A percentile compares a stretch with the other conserved stretches of the same genome.
phyloP scores from a whole-genome alignment of 345 rosid species.

The Brassica carinata region DNA sequence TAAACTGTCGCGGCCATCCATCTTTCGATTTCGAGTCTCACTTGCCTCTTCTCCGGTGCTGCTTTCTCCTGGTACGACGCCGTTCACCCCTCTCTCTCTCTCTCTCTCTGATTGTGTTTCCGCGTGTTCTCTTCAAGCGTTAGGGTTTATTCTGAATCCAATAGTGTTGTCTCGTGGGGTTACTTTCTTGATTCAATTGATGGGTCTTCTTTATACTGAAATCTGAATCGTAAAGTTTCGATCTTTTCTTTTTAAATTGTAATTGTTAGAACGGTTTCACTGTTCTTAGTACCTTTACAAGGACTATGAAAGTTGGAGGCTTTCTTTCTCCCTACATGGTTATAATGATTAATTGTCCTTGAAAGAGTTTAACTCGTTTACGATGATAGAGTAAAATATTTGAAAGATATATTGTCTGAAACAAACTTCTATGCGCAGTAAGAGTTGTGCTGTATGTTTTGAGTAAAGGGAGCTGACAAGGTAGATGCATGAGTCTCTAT shows the following conservation, averaged over 20 bases:
- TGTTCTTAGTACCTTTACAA: not conserved
- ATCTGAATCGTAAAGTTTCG: not conserved
- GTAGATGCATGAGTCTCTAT: slow-evolving; percentile 59
- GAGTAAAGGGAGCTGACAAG: slow-evolving; percentile 50
- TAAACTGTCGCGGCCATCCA: slow-evolving; percentile 20
- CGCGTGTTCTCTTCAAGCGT: not conserved
- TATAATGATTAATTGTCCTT: not conserved
- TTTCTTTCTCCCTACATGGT: not conserved
- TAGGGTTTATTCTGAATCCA: slow-evolving; percentile 4
- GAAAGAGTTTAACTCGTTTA: not conserved
- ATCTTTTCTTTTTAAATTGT: not conserved
- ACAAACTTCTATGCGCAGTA: not conserved
- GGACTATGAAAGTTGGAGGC: not conserved
- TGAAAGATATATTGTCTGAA: not conserved
- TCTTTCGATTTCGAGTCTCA: not conserved
- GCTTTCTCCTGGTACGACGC: slow-evolving; percentile 39
- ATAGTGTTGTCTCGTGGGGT: not conserved
- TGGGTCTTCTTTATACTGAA: not conserved
- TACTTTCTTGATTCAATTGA: not conserved
- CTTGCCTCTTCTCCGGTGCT: slow-evolving; percentile 18
- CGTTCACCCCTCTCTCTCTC: not conserved
- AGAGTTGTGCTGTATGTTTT: not conserved
- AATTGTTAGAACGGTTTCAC: not conserved
- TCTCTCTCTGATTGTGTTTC: not conserved
- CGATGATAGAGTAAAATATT: not conserved